Conservation (phyloP, 495 filamentous ascomycete species). For the Hypoxylon rickii region DNA sequence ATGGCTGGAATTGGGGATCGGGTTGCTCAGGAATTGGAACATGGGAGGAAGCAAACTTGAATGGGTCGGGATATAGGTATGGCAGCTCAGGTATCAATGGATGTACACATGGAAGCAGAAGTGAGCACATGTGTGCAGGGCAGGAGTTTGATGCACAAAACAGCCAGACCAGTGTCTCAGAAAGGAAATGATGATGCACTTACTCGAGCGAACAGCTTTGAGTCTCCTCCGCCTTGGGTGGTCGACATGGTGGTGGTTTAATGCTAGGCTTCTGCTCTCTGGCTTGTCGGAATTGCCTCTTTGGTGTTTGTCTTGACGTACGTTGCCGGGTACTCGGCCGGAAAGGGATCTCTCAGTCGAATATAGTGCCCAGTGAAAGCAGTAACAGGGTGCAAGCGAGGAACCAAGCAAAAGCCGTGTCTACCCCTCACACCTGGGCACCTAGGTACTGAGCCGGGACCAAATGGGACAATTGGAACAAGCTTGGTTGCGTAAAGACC, state of each 20-base stretch:
- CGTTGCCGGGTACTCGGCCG: constrained; percentile 28
- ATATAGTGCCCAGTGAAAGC: constrained; percentile 18
- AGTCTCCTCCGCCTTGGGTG: constrained; percentile 82
- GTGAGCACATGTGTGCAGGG: not conserved
- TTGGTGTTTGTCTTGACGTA: constrained; percentile 23
- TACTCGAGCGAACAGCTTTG: constrained; percentile 99
- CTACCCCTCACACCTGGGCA: constrained; percentile 25
- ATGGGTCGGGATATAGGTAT: not conserved
- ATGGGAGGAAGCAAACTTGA: not conserved
- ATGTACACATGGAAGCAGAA: not conserved
- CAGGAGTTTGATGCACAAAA: not conserved
- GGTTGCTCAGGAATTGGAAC: not conserved
- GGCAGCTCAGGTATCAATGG: too few relatives aligned
- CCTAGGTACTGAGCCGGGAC: too few relatives aligned
- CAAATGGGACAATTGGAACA: too few relatives aligned
- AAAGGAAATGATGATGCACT: constrained; percentile 48
- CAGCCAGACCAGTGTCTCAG: constrained; percentile 2
- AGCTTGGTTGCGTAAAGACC: constrained; percentile 7
- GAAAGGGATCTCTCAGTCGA: constrained; percentile 17
- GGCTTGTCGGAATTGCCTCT: constrained; percentile 30
- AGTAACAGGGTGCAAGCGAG: constrained; percentile 26
- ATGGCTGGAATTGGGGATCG: not conserved
- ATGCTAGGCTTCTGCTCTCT: constrained; percentile 4
- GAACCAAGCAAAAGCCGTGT: constrained; percentile 20
- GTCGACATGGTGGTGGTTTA: constrained; percentile 63